Conservation (phyloP, 495 filamentous ascomycete genomes). For the Lasiosphaeriaceae sp. region DNA sequence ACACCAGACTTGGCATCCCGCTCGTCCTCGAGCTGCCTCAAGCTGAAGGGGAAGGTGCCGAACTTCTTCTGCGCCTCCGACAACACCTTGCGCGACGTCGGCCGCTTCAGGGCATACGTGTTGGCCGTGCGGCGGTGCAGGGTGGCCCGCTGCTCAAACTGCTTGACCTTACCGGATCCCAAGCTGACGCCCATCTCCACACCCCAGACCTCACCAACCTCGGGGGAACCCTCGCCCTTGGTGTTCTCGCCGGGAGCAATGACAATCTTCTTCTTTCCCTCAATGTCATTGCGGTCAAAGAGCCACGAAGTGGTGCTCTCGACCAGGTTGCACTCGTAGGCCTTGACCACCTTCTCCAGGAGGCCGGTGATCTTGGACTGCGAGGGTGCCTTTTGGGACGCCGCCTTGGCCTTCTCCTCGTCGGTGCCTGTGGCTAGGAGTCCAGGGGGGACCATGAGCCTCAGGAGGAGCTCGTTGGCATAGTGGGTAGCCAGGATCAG, state of each 20-base stretch:
- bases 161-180: conserved; percentile 92
- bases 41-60: conserved; percentile 93
- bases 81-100: conserved; percentile 81
- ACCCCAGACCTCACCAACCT: conserved; percentile 95
- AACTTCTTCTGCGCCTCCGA: conserved; percentile 96
- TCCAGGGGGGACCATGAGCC: conserved; percentile 85
- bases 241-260: conserved; percentile 77
- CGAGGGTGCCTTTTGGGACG: conserved; percentile 70
- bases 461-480: conserved; percentile 88
- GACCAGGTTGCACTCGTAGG: conserved; percentile 87
- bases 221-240: conserved; percentile 87
- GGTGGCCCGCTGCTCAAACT: conserved; percentile 77
- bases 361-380: conserved; percentile 80
- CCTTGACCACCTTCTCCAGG: conserved; percentile 86
- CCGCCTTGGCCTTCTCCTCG: conserved; percentile 91
- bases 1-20: conserved; percentile 93
- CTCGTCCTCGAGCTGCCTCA: conserved; percentile 96
- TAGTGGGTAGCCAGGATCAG: conserved; percentile 88
- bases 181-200: conserved; percentile 90
- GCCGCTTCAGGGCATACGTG: conserved; percentile 86
- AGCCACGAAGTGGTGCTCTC: conserved; percentile 97
- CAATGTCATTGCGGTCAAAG: conserved; percentile 95
- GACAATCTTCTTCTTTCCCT: conserved; percentile 97
- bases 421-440: conserved; percentile 78
- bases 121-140: conserved; percentile 88